These are phyloP conservation scores for Rutstroemia sydowiana DNA, from an alignment of 2,329 filamentous ascomycete species.

Conservation along the genomic window DNA sequence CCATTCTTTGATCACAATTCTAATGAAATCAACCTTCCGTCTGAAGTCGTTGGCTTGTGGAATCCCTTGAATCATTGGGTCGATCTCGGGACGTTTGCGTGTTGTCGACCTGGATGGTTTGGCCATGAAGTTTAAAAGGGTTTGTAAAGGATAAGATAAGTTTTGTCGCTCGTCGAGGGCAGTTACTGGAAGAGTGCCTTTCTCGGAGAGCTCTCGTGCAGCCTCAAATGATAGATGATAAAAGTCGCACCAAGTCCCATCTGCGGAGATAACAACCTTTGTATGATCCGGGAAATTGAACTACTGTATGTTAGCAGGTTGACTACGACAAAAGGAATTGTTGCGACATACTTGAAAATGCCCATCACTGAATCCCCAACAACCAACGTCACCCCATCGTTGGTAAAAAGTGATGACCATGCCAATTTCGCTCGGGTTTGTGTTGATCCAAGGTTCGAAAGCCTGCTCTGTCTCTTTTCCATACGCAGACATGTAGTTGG, in stretches of 20 bases:
- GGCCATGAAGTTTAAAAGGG: slow-evolving; percentile 58
- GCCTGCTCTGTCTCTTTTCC: slow-evolving; percentile 59
- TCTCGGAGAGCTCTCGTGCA: slow-evolving; percentile 54
- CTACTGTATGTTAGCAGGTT: slow-evolving; percentile 33
- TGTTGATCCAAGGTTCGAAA: slow-evolving; percentile 38
- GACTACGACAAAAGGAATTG: background rate
- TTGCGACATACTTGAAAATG: slow-evolving; percentile 56
- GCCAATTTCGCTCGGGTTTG: slow-evolving; percentile 14
- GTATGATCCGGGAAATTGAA: slow-evolving; percentile 88
- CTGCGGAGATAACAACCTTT: slow-evolving; percentile 69
- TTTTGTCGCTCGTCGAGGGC: slow-evolving; percentile 64
- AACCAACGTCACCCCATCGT: slow-evolving; percentile 70
- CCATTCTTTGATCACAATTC: slow-evolving; percentile 64
- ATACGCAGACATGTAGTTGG: slow-evolving; percentile 68
- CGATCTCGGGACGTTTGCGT: slow-evolving; percentile 53
- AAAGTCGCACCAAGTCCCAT: slow-evolving; percentile 70
- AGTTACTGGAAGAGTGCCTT: slow-evolving; percentile 62
- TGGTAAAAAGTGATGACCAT: slow-evolving; percentile 75
- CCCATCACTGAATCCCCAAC: slow-evolving; percentile 75
- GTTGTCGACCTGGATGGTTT: slow-evolving; percentile 42
- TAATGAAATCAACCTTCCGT: slow-evolving; percentile 67
- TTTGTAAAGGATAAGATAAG: slow-evolving; percentile 64
- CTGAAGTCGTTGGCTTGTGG: slow-evolving; percentile 67
- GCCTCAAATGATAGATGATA: slow-evolving; percentile 69
- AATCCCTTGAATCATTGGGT: slow-evolving; percentile 53